These are phyloP conservation scores for Hypholoma sublateritium DNA, from an alignment of 768 basidiomycete genomes.

Conservation along the genomic window DNA sequence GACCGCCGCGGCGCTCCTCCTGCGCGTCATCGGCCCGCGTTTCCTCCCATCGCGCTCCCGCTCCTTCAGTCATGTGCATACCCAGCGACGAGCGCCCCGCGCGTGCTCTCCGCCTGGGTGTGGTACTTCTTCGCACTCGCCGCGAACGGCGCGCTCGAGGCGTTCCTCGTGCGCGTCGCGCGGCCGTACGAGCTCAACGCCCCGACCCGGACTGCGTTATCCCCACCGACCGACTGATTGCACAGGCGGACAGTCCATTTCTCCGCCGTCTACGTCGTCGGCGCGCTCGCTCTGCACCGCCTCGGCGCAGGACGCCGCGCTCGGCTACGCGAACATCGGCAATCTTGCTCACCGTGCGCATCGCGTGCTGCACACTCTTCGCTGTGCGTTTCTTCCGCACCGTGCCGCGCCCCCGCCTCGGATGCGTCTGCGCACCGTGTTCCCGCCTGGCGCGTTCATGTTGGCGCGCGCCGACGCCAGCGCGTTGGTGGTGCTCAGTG, in stretches of 20 bases:
- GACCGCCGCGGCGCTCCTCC: slow-evolving; percentile 61
- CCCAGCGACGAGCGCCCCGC: slow-evolving; percentile 74
- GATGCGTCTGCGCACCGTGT: background rate
- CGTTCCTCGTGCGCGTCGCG: slow-evolving; percentile 83
- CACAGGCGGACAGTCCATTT: slow-evolving; percentile 76
- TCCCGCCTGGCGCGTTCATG: slow-evolving; percentile 24
- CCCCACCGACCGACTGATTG: background rate
- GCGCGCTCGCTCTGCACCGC: slow-evolving; percentile 47
- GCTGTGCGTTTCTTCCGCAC: slow-evolving; percentile 43
- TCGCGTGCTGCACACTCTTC: slow-evolving; percentile 59
- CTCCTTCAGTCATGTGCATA: slow-evolving; percentile 73
- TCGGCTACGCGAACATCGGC: slow-evolving; percentile 76
- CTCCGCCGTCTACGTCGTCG: slow-evolving; percentile 64
- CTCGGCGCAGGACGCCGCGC: slow-evolving; percentile 58
- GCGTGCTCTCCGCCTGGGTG: slow-evolving; percentile 76
- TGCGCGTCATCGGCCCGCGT: slow-evolving; percentile 72
- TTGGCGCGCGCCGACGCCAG: slow-evolving; percentile 23
- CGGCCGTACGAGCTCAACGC: slow-evolving; percentile 59
- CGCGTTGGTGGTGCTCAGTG: slow-evolving; percentile 27
- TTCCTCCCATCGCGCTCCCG: slow-evolving; percentile 69
- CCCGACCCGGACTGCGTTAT: slow-evolving; percentile 57
- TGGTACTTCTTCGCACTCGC: slow-evolving; percentile 90
- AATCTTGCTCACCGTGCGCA: slow-evolving; percentile 65
- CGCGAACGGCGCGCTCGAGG: slow-evolving; percentile 89
- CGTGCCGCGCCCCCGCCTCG: background rate